These are phyloP conservation scores for Microbotryomycetes sp. DNA, from an alignment of 1,284 basidiomycete genomes.

Conservation along the genomic window DNA sequence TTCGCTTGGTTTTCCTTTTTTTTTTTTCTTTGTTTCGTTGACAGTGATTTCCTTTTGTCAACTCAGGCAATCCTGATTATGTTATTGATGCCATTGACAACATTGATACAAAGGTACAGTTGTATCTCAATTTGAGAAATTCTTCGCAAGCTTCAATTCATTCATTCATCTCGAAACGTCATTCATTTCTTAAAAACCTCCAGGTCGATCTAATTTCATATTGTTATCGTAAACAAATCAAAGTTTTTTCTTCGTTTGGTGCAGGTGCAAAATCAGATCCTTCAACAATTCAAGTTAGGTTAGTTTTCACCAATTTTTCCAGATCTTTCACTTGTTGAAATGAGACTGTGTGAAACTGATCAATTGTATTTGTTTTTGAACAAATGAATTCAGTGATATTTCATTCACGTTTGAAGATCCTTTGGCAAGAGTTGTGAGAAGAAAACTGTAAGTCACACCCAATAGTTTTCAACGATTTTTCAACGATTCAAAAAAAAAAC, in stretches of 20 bases:
- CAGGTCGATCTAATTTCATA: constrained; percentile 73
- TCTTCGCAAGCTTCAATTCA: neutral
- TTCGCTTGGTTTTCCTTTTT: constrained; percentile 82
- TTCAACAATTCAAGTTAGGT: constrained; percentile 81
- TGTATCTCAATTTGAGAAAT: no score
- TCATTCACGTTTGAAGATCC: constrained; percentile 91
- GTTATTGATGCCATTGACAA: constrained; percentile 86
- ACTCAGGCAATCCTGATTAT: constrained; percentile 18
- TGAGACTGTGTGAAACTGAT: neutral
- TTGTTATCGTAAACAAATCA: constrained; percentile 67
- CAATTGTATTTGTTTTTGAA: neutral
- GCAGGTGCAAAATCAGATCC: constrained; percentile 95
- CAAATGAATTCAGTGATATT: constrained; percentile 59
- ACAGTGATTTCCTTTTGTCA: no score
- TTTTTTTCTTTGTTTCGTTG: constrained; percentile 14
- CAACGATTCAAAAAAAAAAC: no score
- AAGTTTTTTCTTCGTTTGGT: constrained; percentile 95
- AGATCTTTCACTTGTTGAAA: neutral
- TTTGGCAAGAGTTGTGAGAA: constrained; percentile 80
- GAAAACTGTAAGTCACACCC: constrained; percentile 60
- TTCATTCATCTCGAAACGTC: constrained; percentile 4
- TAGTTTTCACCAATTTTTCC: constrained; percentile 11
- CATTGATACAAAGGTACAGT: constrained; percentile 69
- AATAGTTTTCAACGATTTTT: constrained; percentile 65
- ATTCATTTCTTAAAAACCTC: no score